Base-by-base conservation (phyloP, 306 rosid species). In the Trifolium subterraneum region DNA sequence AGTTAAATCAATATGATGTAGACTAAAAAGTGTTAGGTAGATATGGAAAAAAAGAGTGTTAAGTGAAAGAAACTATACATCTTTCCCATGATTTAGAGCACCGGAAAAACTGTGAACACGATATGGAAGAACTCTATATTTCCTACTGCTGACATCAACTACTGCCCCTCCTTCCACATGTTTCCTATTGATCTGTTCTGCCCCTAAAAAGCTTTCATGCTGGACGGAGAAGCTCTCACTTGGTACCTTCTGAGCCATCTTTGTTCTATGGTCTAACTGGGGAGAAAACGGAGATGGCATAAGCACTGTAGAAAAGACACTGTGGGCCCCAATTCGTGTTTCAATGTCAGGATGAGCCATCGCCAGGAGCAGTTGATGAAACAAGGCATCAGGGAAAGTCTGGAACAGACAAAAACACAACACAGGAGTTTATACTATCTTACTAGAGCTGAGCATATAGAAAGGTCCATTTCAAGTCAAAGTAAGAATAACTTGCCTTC, bases 381-480 rank as follows among this genome's bases (percentile, higher is more conserved):
- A 90, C 78, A 94, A 86, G 33, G 93, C 94, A 81, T 91, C 97
- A 70, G 99, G 99, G 75, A 94, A 94, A 76, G 88, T 87, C 99
- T 94, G 87, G 19, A 85, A 81, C 41, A 65, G 65, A 16, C 33
- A 36, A 31, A 36, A 74, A 81, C 11, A 29, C 78, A 55, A 63
- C 39, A 68, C 35, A 22, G n/a, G 74, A 54, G 36, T 31, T 79
- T 64, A 70, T 78, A 78, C 19, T 74, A 39, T 80, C 74, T 27
- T 35, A 80, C 56, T 47, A n/a, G 51, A 75, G 55, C 22, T 61
- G 31, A 52, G 65, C 61, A 81, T 56, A 54, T 22, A 50, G 73
- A 72, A 56, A 69, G 66, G 18, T 10, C 67, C 55, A 73, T 44
- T 52, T 78, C 52, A 59, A 58, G 39, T 71, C 65, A 31, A 73